These are phyloP conservation scores for Nyssa sinensis DNA, from an alignment of 148 eudicot species.

Conservation along the genomic window DNA sequence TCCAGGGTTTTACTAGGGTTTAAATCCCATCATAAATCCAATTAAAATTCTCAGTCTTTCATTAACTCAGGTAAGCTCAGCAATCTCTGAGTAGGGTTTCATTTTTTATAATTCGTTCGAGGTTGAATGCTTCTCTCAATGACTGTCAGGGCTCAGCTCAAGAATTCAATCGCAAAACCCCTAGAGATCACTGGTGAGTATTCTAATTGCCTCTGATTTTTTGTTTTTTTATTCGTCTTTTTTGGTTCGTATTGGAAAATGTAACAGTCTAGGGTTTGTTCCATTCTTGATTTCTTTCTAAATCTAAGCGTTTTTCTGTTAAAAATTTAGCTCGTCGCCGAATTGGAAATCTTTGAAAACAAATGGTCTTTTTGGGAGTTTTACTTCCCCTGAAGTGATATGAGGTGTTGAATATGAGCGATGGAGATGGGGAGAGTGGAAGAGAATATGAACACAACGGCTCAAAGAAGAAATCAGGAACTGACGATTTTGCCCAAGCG, in stretches of 20 bases:
- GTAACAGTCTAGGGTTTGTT: constrained; percentile 16
- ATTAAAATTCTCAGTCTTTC: background rate
- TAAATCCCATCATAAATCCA: background rate
- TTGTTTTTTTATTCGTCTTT: background rate
- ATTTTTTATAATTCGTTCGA: background rate
- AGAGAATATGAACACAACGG: constrained; percentile 8
- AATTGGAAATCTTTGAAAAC: background rate
- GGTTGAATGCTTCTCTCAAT: background rate
- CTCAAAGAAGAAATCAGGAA: constrained; percentile 22
- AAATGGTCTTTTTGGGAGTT: background rate
- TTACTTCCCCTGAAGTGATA: constrained; percentile 19
- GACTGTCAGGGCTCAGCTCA: too few relatives aligned
- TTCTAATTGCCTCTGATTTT: background rate
- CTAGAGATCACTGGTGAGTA: constrained; percentile 19
- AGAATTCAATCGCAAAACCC: background rate
- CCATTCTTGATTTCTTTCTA: too few relatives aligned
- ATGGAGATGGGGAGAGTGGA: constrained; percentile 46
- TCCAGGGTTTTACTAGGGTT: constrained; percentile 16
- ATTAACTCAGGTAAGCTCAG: too few relatives aligned
- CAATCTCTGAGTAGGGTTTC: background rate
- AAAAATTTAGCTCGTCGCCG: background rate
- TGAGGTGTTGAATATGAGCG: constrained; percentile 55
- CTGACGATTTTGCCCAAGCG: constrained; percentile 53
- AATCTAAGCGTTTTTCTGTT: too few relatives aligned
- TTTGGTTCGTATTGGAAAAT: background rate